Evolutionary conservation across 2,329 filamentous ascomycete genomes (phyloP).

Genomic region (Talaromyces rugulosus): DNA sequence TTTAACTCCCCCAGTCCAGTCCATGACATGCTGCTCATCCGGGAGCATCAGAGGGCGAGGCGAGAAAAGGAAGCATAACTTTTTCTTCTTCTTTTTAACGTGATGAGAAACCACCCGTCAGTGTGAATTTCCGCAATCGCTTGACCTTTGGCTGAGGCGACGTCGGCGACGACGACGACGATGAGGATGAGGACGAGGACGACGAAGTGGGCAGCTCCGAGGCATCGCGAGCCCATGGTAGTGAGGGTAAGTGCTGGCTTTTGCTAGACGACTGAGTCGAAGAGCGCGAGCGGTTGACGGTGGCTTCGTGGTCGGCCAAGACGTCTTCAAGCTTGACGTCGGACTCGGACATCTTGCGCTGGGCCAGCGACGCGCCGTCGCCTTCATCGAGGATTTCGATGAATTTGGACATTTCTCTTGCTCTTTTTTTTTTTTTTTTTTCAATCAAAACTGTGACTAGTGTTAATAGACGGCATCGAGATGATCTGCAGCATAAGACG

Average conservation of each 20-base stretch:
- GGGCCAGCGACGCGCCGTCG: slow-evolving; percentile 16
- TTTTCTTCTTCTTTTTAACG: not conserved
- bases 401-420: slow-evolving; percentile 33
- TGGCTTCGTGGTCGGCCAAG: slow-evolving; percentile 36
- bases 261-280: slow-evolving; percentile 34
- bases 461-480: not conserved
- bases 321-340: slow-evolving; percentile 43
- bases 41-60: not conserved
- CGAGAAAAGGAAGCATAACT: too few species aligned
- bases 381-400: slow-evolving; percentile 40
- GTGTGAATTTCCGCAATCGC: slow-evolving; percentile 6
- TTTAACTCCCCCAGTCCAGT: not conserved
- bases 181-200: not conserved
- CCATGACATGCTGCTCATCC: not conserved
- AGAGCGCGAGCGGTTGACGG: slow-evolving; percentile 30
- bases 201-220: not conserved
- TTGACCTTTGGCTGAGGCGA: slow-evolving; percentile 5
- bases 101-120: slow-evolving; percentile 6
- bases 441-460: not conserved
- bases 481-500: not conserved
- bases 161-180: not conserved
- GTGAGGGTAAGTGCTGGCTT: slow-evolving; percentile 9
- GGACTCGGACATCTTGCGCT: slow-evolving; percentile 32
- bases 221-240: not conserved
- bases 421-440: not conserved